Percentiles rank a stretch among this genome's conserved stretches.
Evolutionary conservation across 164 flowering plant species (phyloP).

Genomic region (Magnolia sinica): DNA sequence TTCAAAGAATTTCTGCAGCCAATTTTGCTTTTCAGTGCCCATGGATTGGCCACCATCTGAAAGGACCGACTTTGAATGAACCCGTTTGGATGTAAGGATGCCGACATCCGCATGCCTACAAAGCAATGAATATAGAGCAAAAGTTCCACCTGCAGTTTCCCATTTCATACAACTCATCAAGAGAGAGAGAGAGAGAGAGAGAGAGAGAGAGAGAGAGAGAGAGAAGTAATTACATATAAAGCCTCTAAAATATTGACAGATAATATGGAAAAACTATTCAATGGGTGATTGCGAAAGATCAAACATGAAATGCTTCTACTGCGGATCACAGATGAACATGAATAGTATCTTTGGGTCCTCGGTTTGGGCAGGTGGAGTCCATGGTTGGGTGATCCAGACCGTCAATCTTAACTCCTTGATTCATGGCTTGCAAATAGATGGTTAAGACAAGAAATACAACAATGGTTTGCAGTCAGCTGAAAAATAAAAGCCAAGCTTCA

Average conservation of each 20-base stretch:
- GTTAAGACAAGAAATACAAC: background rate
- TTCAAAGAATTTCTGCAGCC: conserved; percentile 53
- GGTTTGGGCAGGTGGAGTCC: background rate
- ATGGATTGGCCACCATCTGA: conserved; percentile 20
- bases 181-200: background rate
- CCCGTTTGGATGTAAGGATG: conserved; percentile 29
- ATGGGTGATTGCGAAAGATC: background rate
- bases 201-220: background rate
- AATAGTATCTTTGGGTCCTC: background rate
- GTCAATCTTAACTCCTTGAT: background rate
- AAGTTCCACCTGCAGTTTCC: conserved; percentile 69
- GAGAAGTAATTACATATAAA: background rate
- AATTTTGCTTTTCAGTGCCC: conserved; percentile 16
- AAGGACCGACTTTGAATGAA: conserved; percentile 22
- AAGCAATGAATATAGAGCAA: conserved; percentile 75
- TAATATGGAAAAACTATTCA: background rate
- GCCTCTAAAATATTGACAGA: background rate
- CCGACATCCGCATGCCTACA: conserved; percentile 69
- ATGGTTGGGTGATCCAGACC: background rate
- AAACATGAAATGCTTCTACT: background rate
- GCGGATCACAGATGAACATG: too few relatives aligned
- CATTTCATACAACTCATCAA: background rate
- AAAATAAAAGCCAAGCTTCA: background rate
- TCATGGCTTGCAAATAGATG: background rate
- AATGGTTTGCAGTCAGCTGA: background rate